Conservation (phyloP, 2,329 filamentous ascomycete species). For the Aureobasidium sp. region DNA sequence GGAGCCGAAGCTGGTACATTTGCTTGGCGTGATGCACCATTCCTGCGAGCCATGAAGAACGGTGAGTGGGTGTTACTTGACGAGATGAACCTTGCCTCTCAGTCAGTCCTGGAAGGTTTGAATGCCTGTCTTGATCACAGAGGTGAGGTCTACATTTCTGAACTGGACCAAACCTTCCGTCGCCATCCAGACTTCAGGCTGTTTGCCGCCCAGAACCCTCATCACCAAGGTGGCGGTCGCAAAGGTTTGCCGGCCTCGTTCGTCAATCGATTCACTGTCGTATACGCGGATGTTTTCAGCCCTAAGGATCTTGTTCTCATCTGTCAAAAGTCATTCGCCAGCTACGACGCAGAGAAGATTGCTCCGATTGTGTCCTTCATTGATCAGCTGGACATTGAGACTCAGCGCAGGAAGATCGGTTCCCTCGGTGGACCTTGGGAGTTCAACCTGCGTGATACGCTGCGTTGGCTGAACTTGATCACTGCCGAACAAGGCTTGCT, state of each 20-base stretch:
- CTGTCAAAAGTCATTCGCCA: conserved; percentile 66
- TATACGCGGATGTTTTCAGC: conserved; percentile 87
- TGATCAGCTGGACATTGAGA: conserved; percentile 65
- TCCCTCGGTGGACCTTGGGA: conserved; percentile 74
- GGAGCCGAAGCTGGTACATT: conserved; percentile 87
- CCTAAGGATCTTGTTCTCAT: conserved; percentile 75
- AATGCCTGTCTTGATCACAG: conserved; percentile 96
- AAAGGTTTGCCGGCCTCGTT: conserved; percentile 94
- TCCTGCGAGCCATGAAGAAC: conserved; percentile 90
- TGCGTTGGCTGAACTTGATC: conserved; percentile 75
- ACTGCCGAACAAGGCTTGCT: conserved; percentile 53
- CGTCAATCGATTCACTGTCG: conserved; percentile 95
- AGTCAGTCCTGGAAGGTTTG: conserved; percentile 89
- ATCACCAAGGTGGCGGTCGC: conserved; percentile 90
- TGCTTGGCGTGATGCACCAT: conserved; percentile 90
- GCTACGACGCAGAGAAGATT: conserved; percentile 49
- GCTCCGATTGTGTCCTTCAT: conserved; percentile 68
- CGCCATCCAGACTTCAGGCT: conserved; percentile 85
- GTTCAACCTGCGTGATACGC: conserved; percentile 84
- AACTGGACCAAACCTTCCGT: conserved; percentile 88
- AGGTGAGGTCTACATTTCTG: conserved; percentile 90
- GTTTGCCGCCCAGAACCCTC: conserved; percentile 95
- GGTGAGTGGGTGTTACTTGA: conserved; percentile 96
- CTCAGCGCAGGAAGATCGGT: conserved; percentile 46
- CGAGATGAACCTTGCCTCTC: conserved; percentile 97